Evolutionary conservation across 768 basidiomycete species (phyloP).

Genomic region (Leccinum subgranulosum): DNA sequence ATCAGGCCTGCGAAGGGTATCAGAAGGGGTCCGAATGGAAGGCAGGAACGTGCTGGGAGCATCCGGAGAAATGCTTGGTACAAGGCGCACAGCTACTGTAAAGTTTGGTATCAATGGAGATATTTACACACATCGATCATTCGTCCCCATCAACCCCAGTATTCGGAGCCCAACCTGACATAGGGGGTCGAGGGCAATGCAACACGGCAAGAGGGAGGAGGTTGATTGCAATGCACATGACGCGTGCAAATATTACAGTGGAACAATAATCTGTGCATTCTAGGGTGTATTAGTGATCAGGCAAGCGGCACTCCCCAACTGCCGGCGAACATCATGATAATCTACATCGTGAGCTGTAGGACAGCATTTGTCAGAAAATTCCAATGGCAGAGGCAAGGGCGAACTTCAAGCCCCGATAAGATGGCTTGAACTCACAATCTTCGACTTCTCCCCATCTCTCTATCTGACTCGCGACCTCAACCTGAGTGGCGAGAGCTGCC

Average conservation of each 20-base stretch:
- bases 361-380: conserved; percentile 12
- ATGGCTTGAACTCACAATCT: conserved; percentile 69
- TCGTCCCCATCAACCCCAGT: conserved; percentile 11
- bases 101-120: conserved; percentile 16
- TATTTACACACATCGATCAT: conserved; percentile 17
- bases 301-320: conserved; percentile 78
- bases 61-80: background rate
- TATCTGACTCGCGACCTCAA: conserved; percentile 95
- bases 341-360: conserved; percentile 93
- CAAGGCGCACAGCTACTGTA: conserved; percentile 7
- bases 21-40: conserved; percentile 5
- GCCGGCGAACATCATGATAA: conserved; percentile 86
- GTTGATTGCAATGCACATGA: conserved; percentile 3
- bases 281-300: conserved; percentile 41
- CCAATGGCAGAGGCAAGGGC: background rate
- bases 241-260: conserved; percentile 2
- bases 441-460: conserved; percentile 99
- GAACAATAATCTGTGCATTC: conserved; percentile 7
- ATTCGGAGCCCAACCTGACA: conserved; percentile 10
- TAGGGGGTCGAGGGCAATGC: conserved; percentile 7
- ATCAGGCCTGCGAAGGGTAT: conserved; percentile 9
- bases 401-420: conserved; percentile 6
- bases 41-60: conserved; percentile 7
- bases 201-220: background rate
- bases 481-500: conserved; percentile 80